phyloP scores from a whole-genome alignment of 768 basidiomycete genomes.

The Macrocybe gigantea region DNA sequence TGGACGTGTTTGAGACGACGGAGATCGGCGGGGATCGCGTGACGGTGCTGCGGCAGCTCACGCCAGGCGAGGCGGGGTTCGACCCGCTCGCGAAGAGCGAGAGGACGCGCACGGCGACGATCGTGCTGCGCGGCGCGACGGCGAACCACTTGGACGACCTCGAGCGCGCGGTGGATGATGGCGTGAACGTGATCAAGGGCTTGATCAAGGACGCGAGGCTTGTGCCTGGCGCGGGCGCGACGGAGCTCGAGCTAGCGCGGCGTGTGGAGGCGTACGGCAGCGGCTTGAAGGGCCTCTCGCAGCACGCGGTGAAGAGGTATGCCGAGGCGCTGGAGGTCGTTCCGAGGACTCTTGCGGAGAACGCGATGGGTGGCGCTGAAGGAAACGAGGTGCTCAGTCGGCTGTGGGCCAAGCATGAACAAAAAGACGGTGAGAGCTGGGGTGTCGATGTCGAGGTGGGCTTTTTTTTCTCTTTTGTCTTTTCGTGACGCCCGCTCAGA shows the following conservation, averaged over 20 bases:
- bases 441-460: constrained; percentile 88
- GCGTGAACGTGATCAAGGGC: constrained; percentile 92
- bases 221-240: constrained; percentile 91
- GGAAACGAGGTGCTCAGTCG: constrained; percentile 89
- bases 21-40: constrained; percentile 98
- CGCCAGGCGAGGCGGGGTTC: constrained; percentile 58
- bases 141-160: constrained; percentile 93
- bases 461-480: neutral
- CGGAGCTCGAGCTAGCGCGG: constrained; percentile 88
- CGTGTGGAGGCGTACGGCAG: constrained; percentile 83
- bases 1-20: constrained; percentile 91
- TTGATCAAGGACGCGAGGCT: constrained; percentile 85
- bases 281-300: constrained; percentile 83
- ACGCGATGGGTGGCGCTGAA: constrained; percentile 85
- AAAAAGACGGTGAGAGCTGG: constrained; percentile 65
- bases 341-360: constrained; percentile 90
- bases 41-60: constrained; percentile 87
- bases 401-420: constrained; percentile 87
- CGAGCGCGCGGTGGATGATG: constrained; percentile 94
- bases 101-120: constrained; percentile 85
- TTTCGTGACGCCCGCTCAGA: neutral
- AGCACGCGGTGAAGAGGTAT: constrained; percentile 91
- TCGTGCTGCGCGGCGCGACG: constrained; percentile 93
- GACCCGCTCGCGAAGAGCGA: constrained; percentile 49
- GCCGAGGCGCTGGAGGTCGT: constrained; percentile 88